phyloP scores from a whole-genome alignment of 148 eudicot species.

The Camellia sinensis region DNA sequence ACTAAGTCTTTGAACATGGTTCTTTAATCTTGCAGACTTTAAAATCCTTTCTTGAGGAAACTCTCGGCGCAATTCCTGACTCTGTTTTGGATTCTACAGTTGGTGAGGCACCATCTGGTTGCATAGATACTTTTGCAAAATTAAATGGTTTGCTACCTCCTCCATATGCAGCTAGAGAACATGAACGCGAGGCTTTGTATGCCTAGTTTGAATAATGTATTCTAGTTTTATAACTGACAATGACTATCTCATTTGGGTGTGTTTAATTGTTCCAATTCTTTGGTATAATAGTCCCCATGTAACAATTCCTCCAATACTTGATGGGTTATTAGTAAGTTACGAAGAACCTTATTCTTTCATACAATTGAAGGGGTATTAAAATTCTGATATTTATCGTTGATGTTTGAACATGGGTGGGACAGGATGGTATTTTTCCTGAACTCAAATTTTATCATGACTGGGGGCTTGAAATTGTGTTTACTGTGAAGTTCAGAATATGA shows the following conservation, averaged over 20 bases:
- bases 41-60: conserved; percentile 70
- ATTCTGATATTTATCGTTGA: background rate
- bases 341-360: background rate
- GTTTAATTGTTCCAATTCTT: background rate
- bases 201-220: conserved; percentile 35
- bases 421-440: too few species aligned
- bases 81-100: conserved; percentile 73
- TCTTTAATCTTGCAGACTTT: conserved; percentile 53
- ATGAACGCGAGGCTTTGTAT: conserved; percentile 46
- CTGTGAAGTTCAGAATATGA: too few species aligned
- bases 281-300: background rate
- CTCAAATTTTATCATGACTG: too few species aligned
- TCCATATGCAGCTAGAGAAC: conserved; percentile 51
- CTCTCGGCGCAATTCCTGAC: conserved; percentile 69
- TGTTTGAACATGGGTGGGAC: too few species aligned
- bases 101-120: conserved; percentile 37
- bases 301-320: background rate
- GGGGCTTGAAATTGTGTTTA: too few species aligned
- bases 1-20: conserved; percentile 11
- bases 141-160: conserved; percentile 58
- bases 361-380: background rate
- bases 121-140: conserved; percentile 51
- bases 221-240: background rate
- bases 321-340: background rate
- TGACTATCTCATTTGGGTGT: background rate